Conservation (phyloP, 305 asterid species). For the Fraxinus sp. region DNA sequence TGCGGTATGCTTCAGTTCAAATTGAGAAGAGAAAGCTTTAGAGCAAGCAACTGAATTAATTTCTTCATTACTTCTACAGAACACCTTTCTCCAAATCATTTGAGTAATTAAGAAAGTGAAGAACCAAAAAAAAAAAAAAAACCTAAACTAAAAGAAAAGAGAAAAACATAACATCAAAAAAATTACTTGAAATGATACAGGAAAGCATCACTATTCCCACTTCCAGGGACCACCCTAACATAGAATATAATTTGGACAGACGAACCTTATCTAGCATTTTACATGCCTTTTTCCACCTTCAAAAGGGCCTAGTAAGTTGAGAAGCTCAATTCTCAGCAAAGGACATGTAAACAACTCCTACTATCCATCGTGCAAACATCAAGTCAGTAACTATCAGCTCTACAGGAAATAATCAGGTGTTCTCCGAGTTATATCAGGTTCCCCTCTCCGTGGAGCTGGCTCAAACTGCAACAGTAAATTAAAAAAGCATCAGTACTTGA, state of each 20-base stretch:
- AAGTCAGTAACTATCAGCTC: constrained; percentile 35
- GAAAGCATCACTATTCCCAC: constrained; percentile 36
- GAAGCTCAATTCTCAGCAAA: constrained; percentile 24
- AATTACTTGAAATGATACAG: constrained; percentile 34
- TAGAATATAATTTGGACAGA: constrained; percentile 30
- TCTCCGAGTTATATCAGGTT: constrained; percentile 92
- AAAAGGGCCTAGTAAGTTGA: constrained; percentile 20
- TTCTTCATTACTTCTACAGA: constrained; percentile 18
- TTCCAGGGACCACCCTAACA: constrained; percentile 21
- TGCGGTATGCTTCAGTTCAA: not conserved
- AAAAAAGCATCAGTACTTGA: not conserved
- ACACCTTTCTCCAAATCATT: constrained; percentile 17
- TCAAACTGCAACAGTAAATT: constrained; percentile 60
- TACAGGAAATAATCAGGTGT: constrained; percentile 93
- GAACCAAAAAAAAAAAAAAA: not conserved
- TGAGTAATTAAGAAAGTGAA: constrained; percentile 12
- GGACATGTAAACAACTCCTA: constrained; percentile 20
- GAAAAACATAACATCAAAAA: constrained; percentile 15
- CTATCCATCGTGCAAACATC: constrained; percentile 4
- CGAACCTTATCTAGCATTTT: constrained; percentile 27
- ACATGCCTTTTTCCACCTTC: constrained; percentile 35
- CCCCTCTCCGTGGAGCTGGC: constrained; percentile 98
- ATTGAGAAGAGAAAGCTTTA: not conserved
- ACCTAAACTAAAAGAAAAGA: not conserved
- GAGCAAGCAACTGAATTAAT: constrained; percentile 8